Conservation (phyloP, 345 rosid genomes). For the Pistacia atlantica region DNA sequence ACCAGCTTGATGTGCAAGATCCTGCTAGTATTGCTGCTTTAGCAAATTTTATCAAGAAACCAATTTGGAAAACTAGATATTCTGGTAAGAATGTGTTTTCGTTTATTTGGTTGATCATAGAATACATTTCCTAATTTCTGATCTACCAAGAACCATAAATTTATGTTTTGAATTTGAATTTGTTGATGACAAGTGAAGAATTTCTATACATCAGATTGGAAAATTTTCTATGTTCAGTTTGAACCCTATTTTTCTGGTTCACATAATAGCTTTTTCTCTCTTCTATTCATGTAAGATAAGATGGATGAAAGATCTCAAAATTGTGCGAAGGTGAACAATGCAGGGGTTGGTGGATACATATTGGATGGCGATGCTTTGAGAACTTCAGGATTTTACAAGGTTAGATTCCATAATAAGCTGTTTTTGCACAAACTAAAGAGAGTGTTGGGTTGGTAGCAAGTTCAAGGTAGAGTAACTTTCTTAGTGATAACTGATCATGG, state of each 20-base stretch:
- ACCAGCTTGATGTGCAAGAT: conserved; percentile 27
- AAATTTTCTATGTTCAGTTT: neutral
- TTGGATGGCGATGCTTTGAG: conserved; percentile 19
- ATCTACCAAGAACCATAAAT: neutral
- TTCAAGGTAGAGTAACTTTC: neutral
- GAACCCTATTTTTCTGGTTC: neutral
- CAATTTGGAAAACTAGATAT: conserved; percentile 33
- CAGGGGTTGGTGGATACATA: conserved; percentile 27
- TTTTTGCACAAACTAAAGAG: neutral
- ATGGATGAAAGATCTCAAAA: neutral
- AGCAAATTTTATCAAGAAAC: conserved; percentile 12
- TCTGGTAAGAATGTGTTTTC: conserved; percentile 14
- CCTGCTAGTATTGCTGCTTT: conserved; percentile 22
- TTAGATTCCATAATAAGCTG: conserved; percentile 8
- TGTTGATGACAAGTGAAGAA: neutral
- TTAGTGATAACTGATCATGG: too few species aligned
- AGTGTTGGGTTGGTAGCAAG: neutral
- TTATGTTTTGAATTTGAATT: neutral
- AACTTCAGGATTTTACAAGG: conserved; percentile 17
- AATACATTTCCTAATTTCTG: neutral
- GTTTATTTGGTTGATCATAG: too few species aligned
- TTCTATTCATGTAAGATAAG: neutral
- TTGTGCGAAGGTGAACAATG: conserved; percentile 46
- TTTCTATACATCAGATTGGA: neutral
- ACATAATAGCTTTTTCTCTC: neutral